Evolutionary conservation across 345 rosid species (phyloP), one percentile per base, ranked within the genome.

Genomic region (Diplotaxis tenuifolia): DNA sequence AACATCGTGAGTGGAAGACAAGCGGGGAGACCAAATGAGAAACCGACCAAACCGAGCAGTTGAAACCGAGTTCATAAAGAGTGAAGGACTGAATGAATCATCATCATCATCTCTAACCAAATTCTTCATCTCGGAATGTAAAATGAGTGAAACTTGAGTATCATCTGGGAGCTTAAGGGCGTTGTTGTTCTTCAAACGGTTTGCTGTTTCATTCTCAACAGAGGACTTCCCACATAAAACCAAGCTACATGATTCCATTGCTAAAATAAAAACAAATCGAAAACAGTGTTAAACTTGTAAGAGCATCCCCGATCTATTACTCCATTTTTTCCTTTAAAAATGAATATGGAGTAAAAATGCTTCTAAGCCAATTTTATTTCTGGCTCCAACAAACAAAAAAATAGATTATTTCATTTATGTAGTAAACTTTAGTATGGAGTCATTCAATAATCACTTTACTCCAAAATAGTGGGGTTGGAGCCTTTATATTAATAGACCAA

Each of bases 1-100:
- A 42, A 92, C 74, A 38, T 92, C 96, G 4, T 94, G 99, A 19
- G 96, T 94, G 2, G 96, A 92, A 65, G 88, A 32, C 75, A 89
- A 76, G 12, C 83, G 79, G 1, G 93, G 96, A 55, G 96, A 92
- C 96, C 96, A 94, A 73, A 92, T 82, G 42, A 92, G 86, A 62
- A 89, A 80, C 73, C 93, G 76, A 23, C 97, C 98, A 20, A 89
- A 93, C 60, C 70, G 91, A 78, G 53, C 21, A 38, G 97, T 87
- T 3, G 86, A 77, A 66, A 93, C 86, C 3, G 83, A 80, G 53
- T 81, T 83, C 80, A 88, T 76, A 78, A 81, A 89, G 62, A 67
- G 55, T n/a, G 83, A 80, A 5, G 65, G 45, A 64, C 63, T 62
- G 67, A 93, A 93, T 60, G 68, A 36, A 62, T 60, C 77, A 34